Percentiles rank a stretch among this genome's conserved stretches.
Evolutionary conservation across 2,329 filamentous ascomycete genomes (phyloP).

Genomic region (Xenosphaeropsis pyriputrescens): DNA sequence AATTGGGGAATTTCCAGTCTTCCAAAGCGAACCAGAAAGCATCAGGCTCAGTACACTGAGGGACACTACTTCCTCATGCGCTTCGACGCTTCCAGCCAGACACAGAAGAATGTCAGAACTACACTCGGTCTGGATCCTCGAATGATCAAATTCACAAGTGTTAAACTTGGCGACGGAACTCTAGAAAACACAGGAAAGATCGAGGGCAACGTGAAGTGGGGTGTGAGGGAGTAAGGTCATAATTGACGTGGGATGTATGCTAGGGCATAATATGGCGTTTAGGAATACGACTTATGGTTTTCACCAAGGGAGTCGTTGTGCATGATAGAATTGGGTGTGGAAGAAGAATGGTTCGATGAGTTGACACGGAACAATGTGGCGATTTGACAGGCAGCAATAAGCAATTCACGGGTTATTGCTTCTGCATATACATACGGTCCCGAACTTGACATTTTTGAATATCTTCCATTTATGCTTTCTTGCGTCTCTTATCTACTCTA

Average conservation of each 20-base stretch:
- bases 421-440: too few relatives aligned
- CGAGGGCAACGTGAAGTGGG: slow-evolving; percentile 15
- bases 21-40: slow-evolving; percentile 61
- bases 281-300: too few relatives aligned
- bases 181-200: slow-evolving; percentile 28
- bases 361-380: too few relatives aligned
- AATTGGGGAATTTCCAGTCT: slow-evolving; percentile 95
- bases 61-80: slow-evolving; percentile 98
- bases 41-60: slow-evolving; percentile 69
- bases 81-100: slow-evolving; percentile 64
- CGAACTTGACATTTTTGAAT: too few relatives aligned
- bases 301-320: too few relatives aligned
- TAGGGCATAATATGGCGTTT: too few relatives aligned
- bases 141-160: slow-evolving; percentile 74
- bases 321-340: too few relatives aligned
- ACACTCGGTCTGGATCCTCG: slow-evolving; percentile 77
- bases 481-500: too few relatives aligned
- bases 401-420: too few relatives aligned
- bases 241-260: neutral
- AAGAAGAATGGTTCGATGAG: too few relatives aligned
- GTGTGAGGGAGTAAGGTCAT: slow-evolving; percentile 4
- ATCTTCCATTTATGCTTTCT: too few relatives aligned
- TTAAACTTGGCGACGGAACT: slow-evolving; percentile 63
- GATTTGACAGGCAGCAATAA: too few relatives aligned
- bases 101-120: slow-evolving; percentile 60